Conservation (phyloP, 768 basidiomycete species). For the Phanerodontia chrysosporium region DNA sequence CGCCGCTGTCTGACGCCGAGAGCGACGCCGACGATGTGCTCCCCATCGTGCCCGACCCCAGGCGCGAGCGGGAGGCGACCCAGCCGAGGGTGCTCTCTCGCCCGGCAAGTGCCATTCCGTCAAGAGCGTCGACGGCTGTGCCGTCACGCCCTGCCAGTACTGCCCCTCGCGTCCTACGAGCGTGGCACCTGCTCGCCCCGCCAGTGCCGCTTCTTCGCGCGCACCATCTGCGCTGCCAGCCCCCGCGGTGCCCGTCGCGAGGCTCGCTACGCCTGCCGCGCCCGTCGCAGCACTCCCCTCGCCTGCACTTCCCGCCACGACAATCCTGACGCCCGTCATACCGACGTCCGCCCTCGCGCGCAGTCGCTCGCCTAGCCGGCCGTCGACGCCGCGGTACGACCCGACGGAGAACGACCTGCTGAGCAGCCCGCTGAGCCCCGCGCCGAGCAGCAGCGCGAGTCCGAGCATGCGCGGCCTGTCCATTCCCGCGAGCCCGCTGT, state of each 20-base stretch:
- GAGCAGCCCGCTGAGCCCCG: not conserved
- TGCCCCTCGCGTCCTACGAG: not conserved
- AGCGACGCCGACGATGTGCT: not conserved
- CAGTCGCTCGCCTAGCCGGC: not conserved
- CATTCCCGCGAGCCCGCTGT: too few species aligned
- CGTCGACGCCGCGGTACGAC: not conserved
- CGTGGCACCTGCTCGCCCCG: too few species aligned
- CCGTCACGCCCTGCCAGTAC: not conserved
- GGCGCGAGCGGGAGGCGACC: not conserved
- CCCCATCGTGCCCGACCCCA: not conserved
- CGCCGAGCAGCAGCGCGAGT: not conserved
- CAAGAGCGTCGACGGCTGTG: too few species aligned
- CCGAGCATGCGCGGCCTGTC: too few species aligned
- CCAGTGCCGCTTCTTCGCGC: not conserved
- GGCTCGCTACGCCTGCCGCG: too few species aligned
- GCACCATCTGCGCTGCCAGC: not conserved
- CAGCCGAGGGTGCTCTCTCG: not conserved
- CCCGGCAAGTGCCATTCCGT: too few species aligned
- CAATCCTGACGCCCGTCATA: too few species aligned
- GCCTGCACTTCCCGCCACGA: too few species aligned
- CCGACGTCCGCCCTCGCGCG: too few species aligned
- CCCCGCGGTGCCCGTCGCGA: not conserved
- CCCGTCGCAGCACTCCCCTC: too few species aligned
- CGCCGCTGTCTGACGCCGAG: not conserved
- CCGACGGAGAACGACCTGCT: constrained; percentile 2